Evolutionary conservation across 495 filamentous ascomycete species (phyloP).

Genomic region (Aspergillus bertholletiae): DNA sequence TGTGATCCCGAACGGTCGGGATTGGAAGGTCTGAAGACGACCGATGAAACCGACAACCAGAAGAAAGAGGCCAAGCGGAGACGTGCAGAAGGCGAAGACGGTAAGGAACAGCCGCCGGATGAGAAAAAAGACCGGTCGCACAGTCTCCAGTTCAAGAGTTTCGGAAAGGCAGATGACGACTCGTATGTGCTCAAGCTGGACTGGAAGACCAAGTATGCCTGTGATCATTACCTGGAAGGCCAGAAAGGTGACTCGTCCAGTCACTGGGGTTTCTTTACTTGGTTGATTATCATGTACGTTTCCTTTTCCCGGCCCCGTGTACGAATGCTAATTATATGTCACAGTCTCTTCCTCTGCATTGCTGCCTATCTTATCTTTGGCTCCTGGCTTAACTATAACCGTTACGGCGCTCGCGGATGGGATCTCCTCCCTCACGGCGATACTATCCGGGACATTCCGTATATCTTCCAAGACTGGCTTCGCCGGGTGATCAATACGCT

Average conservation of each 20-base stretch:
- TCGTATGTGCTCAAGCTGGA: constrained; percentile 61
- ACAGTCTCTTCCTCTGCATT: constrained; percentile 71
- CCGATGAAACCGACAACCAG: constrained; percentile 14
- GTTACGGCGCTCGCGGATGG: constrained; percentile 92
- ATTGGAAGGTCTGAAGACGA: constrained; percentile 56
- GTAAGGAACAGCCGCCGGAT: constrained; percentile 13
- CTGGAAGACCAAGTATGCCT: constrained; percentile 85
- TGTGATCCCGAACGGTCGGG: constrained; percentile 71
- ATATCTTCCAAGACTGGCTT: constrained; percentile 84
- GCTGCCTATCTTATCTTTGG: constrained; percentile 96
- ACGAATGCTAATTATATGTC: not conserved
- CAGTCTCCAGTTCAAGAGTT: constrained; percentile 71
- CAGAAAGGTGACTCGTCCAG: constrained; percentile 37
- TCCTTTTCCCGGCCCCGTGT: not conserved
- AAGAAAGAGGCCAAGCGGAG: constrained; percentile 27
- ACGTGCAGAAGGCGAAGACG: constrained; percentile 19
- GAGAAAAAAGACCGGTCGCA: constrained; percentile 35
- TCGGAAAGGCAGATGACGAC: constrained; percentile 49
- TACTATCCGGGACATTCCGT: constrained; percentile 86
- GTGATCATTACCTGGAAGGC: constrained; percentile 52
- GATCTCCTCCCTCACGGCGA: constrained; percentile 92
- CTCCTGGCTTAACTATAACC: constrained; percentile 98
- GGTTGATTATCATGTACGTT: constrained; percentile 91
- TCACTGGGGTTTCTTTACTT: constrained; percentile 94
- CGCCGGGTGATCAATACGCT: constrained; percentile 75